Conservation (phyloP, 2,329 filamentous ascomycete genomes). For the Mycosphaerella sp. region DNA sequence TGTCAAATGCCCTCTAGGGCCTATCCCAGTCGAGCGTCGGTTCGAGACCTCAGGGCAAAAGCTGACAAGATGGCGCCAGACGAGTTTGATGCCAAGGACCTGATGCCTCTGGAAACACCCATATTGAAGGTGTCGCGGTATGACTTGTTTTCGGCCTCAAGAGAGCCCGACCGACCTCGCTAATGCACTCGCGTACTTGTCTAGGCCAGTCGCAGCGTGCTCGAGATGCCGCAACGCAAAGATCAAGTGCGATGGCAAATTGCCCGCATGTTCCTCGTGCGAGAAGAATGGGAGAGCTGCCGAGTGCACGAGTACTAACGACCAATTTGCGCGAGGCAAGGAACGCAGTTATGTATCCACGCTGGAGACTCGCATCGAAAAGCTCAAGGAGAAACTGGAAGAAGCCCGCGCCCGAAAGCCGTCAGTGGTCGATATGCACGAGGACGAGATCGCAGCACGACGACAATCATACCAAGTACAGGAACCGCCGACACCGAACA, state of each 20-base stretch:
- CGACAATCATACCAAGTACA: constrained; percentile 37
- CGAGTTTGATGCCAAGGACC: constrained; percentile 23
- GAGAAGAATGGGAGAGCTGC: constrained; percentile 80
- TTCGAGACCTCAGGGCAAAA: not conserved
- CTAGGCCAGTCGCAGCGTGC: constrained; percentile 49
- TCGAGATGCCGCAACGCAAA: constrained; percentile 83
- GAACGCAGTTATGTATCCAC: constrained; percentile 95
- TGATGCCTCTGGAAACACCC: constrained; percentile 50
- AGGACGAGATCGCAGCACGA: constrained; percentile 50
- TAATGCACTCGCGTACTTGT: constrained; percentile 5
- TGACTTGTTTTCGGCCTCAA: constrained; percentile 43
- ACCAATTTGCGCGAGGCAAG: constrained; percentile 92
- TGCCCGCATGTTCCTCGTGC: constrained; percentile 91
- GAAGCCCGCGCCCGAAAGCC: constrained; percentile 64
- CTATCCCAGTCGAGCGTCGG: not conserved
- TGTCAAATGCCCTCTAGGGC: not conserved
- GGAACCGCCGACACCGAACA: constrained; percentile 25
- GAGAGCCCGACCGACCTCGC: not conserved
- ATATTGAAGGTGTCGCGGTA: constrained; percentile 68
- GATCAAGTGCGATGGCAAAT: constrained; percentile 95
- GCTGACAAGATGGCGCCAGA: constrained; percentile 25
- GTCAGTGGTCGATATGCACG: constrained; percentile 61
- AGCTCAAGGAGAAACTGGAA: constrained; percentile 68
- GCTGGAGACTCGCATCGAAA: constrained; percentile 84
- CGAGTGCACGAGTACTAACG: constrained; percentile 89